These are phyloP conservation scores for Fusarium scirpi DNA, from an alignment of 2,329 filamentous ascomycete species.

Conservation along the genomic window DNA sequence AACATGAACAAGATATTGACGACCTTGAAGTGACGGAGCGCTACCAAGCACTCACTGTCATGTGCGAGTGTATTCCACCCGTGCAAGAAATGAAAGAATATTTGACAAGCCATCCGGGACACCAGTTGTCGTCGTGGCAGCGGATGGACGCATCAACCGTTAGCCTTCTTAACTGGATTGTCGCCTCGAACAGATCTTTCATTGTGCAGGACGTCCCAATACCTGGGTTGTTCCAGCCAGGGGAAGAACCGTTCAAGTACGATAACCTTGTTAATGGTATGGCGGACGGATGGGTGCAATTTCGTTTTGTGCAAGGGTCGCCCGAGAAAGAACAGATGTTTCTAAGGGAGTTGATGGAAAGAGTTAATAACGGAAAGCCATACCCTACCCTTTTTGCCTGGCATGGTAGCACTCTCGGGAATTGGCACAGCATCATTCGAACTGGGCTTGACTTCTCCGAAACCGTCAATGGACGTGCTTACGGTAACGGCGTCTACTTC, in stretches of 20 bases:
- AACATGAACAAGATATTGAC: constrained; percentile 44
- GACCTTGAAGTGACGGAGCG: constrained; percentile 21
- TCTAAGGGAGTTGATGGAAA: constrained; percentile 66
- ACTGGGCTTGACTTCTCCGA: constrained; percentile 81
- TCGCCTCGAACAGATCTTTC: constrained; percentile 89
- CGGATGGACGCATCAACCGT: constrained; percentile 74
- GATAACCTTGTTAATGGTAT: constrained; percentile 69
- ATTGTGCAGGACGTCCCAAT: constrained; percentile 78
- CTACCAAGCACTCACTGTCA: constrained; percentile 53
- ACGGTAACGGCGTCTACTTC: constrained; percentile 86
- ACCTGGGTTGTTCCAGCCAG: constrained; percentile 10
- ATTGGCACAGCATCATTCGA: constrained; percentile 93
- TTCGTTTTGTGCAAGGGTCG: constrained; percentile 87
- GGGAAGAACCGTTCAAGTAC: constrained; percentile 34
- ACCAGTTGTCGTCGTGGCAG: constrained; percentile 59
- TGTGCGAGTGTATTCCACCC: constrained; percentile 70
- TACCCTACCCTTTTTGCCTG: constrained; percentile 84
- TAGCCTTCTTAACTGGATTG: constrained; percentile 83
- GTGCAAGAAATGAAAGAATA: constrained; percentile 68
- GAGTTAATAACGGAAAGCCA: constrained; percentile 49
- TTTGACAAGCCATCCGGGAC: constrained; percentile 56
- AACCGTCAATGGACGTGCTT: constrained; percentile 73
- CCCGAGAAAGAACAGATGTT: constrained; percentile 89
- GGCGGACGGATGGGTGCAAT: constrained; percentile 75
- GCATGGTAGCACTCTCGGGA: constrained; percentile 81